Evolutionary conservation across 306 rosid genomes (phyloP), one percentile per base, ranked within the genome.

Genomic region (Pyrus betulifolia): DNA sequence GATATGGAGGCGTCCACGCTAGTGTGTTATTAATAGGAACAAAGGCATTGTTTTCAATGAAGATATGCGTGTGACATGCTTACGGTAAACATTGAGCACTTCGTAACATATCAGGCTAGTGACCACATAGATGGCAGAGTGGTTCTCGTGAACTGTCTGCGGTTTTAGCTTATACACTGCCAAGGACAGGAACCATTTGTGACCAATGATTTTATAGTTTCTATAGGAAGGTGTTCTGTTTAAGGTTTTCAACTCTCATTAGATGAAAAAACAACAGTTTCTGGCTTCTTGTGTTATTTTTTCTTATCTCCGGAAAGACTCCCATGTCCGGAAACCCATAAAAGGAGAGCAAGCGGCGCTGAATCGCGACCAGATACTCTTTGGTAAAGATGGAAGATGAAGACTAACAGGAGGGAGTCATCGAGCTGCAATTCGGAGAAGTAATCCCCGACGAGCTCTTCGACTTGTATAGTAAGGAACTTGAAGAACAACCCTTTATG

Each of bases 1-100:
- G 58, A 3, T 38, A 4, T 91, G 95, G 98, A 84, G 65, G 83
- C 59, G 80, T 46, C 85, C 85, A 45, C 70, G 23, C 40, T 76
- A 62, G 69, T 30, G 2, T 35, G 0, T 46, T 46, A 33, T 10
- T 60, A 2, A 63, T 0, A 74, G 19, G 67, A 11, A 21, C 62
- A 35, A 11, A 78, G 25, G 58, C 74, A 57, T 57, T 8, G 74
- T 55, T 33, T 68, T 18, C 13, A 6, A 13, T 11, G 67, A 42
- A 35, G 13, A 15, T 35, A 22, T 58, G 35, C 2, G 51, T 28
- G 2, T 9, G 67, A 58, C 64, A 35, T 67, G 33, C 79, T n/a
- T 58, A 11, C 49, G 9, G 19, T 31, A 55, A 62, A 11, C 23
- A 17, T 38, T 45, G 40, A 33, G 30, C 28, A 21, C 40, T 46